phyloP scores from a whole-genome alignment of 2,329 filamentous ascomycete species.

The Aspergillus sp. region DNA sequence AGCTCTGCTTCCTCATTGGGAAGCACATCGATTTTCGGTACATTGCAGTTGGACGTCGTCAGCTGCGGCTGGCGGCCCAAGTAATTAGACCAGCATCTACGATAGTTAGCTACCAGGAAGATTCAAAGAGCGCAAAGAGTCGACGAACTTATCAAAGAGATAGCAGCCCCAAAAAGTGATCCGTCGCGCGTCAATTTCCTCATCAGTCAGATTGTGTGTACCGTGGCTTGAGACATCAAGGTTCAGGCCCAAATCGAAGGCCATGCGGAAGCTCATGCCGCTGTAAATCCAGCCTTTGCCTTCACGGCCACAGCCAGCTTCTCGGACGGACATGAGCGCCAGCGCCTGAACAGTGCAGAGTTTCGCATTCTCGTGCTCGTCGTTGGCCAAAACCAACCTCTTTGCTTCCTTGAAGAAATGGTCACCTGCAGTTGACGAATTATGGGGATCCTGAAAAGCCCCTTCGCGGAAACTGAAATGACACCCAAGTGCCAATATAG shows the following conservation, averaged over 20 bases:
- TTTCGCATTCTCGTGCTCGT: slow-evolving; percentile 84
- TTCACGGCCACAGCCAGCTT: slow-evolving; percentile 89
- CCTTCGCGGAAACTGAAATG: slow-evolving; percentile 78
- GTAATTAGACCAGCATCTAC: slow-evolving; percentile 89
- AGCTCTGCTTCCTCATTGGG: slow-evolving; percentile 75
- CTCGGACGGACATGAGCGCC: slow-evolving; percentile 90
- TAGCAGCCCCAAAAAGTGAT: slow-evolving; percentile 98
- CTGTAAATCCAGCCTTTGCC: slow-evolving; percentile 98
- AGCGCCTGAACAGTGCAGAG: slow-evolving; percentile 89
- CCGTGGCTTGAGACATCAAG: slow-evolving; percentile 66
- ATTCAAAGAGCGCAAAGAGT: not conserved
- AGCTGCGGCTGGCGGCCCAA: slow-evolving; percentile 85
- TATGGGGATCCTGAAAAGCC: slow-evolving; percentile 63
- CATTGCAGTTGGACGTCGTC: slow-evolving; percentile 69
- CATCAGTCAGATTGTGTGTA: slow-evolving; percentile 60
- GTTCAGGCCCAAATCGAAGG: slow-evolving; percentile 85
- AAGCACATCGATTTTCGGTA: slow-evolving; percentile 85
- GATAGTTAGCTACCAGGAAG: slow-evolving; percentile 7
- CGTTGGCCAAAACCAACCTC: slow-evolving; percentile 77
- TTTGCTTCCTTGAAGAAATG: slow-evolving; percentile 96
- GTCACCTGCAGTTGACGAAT: slow-evolving; percentile 82
- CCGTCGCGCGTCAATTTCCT: slow-evolving; percentile 79
- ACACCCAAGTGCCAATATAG: slow-evolving; percentile 85
- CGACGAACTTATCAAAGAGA: slow-evolving; percentile 76
- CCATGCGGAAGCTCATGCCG: slow-evolving; percentile 98